Base-by-base conservation (phyloP, 2,329 filamentous ascomycete genomes). In the Aspergillus sclerotialis region DNA sequence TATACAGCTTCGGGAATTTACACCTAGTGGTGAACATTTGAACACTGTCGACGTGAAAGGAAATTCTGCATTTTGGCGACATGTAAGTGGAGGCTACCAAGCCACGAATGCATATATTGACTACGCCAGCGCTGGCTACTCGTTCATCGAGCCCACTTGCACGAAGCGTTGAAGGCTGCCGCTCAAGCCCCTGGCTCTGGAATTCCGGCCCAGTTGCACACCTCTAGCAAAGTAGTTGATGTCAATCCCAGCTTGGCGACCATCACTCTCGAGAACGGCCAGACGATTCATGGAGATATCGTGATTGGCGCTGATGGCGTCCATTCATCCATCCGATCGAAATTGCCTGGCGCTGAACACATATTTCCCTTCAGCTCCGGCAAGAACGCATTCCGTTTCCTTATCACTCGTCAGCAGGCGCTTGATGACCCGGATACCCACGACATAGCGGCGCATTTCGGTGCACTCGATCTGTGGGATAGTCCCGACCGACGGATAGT, bases 341-440 rank as follows among this genome's bases (percentile, higher is more conserved):
- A 49, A 40, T 35, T 63, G 37, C 49, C 30, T 8, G 61, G 42
- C 2, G 40, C 32, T 2, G 35, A 36, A 21, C 48, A 55, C 4
- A 43, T 64, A 12, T 56, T 60, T 21, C 57, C 67, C 3, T 66
- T 64, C 27, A 58, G 63, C 2, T 69, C 67, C 3, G 75, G 74
- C 3, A 75, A 76, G 48, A 73, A 68, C 28, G 73, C 74, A 1
- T 79, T 76, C 48, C 64, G 75, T 6, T 79, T 77, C 52, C 49
- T 77, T 4, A 62, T 79, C 0, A 58, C 65, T 0, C 62, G 64
- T 1, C 65, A 73, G 10, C 60, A 58, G 4, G 60, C 63, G 0
- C 37, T 62, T 5, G 57, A 48, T 27, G 65, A 60, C 48, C 69
- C 47, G 16, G 61, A 48, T 39, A 67, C 53, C 27, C 62, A 32